phyloP scores from a whole-genome alignment of 2,329 filamentous ascomycete species.

The Colletotrichum lupini region DNA sequence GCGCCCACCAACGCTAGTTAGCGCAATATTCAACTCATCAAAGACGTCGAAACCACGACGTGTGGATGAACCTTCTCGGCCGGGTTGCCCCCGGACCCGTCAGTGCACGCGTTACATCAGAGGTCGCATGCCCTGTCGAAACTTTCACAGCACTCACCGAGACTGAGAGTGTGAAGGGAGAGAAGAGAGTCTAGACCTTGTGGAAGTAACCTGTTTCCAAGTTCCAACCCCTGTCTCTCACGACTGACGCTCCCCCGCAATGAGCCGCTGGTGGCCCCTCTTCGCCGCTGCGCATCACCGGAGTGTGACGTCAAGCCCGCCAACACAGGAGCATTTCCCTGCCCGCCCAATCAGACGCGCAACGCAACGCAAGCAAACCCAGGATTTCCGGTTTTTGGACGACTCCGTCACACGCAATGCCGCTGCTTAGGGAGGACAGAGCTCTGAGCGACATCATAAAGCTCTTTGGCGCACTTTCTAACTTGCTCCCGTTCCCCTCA shows the following conservation, averaged over 20 bases:
- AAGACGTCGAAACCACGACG: neutral
- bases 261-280: slow-evolving; percentile 1
- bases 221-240: slow-evolving; percentile 24
- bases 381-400: slow-evolving; percentile 32
- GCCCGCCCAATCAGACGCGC: slow-evolving; percentile 16
- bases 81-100: slow-evolving; percentile 18
- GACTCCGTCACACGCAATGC: slow-evolving; percentile 26
- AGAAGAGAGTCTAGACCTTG: slow-evolving; percentile 20
- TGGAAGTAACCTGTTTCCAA: slow-evolving; percentile 30
- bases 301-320: slow-evolving; percentile 34
- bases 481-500: neutral
- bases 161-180: neutral
- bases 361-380: neutral
- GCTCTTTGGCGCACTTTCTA: neutral
- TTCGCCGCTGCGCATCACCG: slow-evolving; percentile 9
- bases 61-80: neutral
- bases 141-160: neutral
- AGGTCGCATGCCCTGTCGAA: slow-evolving; percentile 6
- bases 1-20: neutral
- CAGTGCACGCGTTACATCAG: slow-evolving; percentile 34
- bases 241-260: slow-evolving; percentile 19
- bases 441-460: slow-evolving; percentile 31
- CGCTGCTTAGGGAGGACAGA: slow-evolving; percentile 17
- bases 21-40: neutral
- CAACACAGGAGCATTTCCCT: neutral